These are phyloP conservation scores for Schwanniomyces polymorphus DNA, from an alignment of 805 yeast species.

Conservation along the genomic window DNA sequence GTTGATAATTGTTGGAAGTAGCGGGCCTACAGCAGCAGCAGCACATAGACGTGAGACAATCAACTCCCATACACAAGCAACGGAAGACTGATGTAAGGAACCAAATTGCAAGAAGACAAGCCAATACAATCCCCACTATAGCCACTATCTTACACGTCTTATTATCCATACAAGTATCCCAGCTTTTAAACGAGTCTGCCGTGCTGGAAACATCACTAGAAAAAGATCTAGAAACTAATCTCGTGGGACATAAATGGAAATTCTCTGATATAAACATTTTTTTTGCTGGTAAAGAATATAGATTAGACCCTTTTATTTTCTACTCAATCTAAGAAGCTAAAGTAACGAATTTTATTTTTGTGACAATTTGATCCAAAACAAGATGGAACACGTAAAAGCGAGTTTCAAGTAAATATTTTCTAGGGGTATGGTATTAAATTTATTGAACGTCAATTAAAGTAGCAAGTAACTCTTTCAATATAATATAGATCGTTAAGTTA, in stretches of 20 bases:
- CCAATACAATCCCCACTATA: conserved; percentile 68
- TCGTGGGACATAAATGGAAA: conserved; percentile 1
- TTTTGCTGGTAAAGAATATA: too few species aligned
- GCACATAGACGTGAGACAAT: conserved; percentile 44
- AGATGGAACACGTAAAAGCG: too few species aligned
- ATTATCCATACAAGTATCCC: conserved; percentile 84
- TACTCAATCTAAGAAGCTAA: too few species aligned
- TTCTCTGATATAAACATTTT: conserved; percentile 2
- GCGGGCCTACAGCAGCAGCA: conserved; percentile 47
- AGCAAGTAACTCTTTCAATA: too few species aligned
- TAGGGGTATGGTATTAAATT: too few species aligned
- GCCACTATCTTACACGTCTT: conserved; percentile 74
- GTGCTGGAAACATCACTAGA: conserved; percentile 25
- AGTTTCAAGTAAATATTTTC: too few species aligned
- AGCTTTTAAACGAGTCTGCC: conserved; percentile 56
- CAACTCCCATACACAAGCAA: conserved; percentile 55
- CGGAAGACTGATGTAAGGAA: conserved; percentile 53
- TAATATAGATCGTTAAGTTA: too few species aligned
- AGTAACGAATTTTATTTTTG: too few species aligned
- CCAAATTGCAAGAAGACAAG: conserved; percentile 55
- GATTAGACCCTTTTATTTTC: too few species aligned
- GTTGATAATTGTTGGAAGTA: conserved; percentile 9
- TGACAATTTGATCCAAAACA: too few species aligned
- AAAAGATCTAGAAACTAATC: conserved; percentile 3
- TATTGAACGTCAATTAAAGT: too few species aligned